Evolutionary conservation across 1,284 basidiomycete genomes (phyloP).

Genomic region (Xanthoconium separans): DNA sequence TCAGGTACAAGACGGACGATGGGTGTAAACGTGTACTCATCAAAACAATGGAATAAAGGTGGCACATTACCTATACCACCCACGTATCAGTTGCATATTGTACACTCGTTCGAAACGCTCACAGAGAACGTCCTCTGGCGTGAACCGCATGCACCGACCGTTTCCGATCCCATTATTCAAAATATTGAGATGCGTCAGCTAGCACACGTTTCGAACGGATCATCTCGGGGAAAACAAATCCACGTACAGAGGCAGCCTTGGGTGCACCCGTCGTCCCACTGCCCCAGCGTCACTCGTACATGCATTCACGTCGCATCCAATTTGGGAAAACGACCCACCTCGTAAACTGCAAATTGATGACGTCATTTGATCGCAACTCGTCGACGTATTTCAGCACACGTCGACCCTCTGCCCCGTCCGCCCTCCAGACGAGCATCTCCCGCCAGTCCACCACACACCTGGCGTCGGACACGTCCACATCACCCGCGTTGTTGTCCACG

Average conservation of each 20-base stretch:
- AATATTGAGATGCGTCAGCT: slow-evolving; percentile 77
- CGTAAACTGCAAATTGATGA: slow-evolving; percentile 82
- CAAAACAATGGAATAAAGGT: slow-evolving; percentile 85
- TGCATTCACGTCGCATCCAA: not conserved
- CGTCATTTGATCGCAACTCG: slow-evolving; percentile 57
- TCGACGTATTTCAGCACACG: slow-evolving; percentile 41
- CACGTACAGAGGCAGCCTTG: slow-evolving; percentile 73
- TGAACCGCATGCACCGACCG: slow-evolving; percentile 68
- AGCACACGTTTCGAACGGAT: not conserved
- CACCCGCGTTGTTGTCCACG: slow-evolving; percentile 65
- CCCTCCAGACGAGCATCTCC: slow-evolving; percentile 62
- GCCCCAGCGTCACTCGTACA: slow-evolving; percentile 2
- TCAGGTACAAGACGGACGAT: slow-evolving; percentile 7
- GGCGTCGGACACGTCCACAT: slow-evolving; percentile 40
- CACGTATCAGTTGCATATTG: not conserved
- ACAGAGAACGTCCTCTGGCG: slow-evolving; percentile 67
- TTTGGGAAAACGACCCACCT: slow-evolving; percentile 45
- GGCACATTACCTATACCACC: slow-evolving; percentile 64
- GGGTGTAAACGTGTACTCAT: slow-evolving; percentile 49
- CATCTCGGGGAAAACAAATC: not conserved
- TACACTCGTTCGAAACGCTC: slow-evolving; percentile 25
- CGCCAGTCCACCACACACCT: slow-evolving; percentile 63
- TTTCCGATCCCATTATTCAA: slow-evolving; percentile 78
- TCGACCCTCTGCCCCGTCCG: slow-evolving; percentile 43
- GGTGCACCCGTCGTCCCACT: slow-evolving; percentile 80